Evolutionary conservation across 176 grass and related monocot species (phyloP), one percentile per base, ranked within the genome.

Genomic region (Bonia amplexicaulis): DNA sequence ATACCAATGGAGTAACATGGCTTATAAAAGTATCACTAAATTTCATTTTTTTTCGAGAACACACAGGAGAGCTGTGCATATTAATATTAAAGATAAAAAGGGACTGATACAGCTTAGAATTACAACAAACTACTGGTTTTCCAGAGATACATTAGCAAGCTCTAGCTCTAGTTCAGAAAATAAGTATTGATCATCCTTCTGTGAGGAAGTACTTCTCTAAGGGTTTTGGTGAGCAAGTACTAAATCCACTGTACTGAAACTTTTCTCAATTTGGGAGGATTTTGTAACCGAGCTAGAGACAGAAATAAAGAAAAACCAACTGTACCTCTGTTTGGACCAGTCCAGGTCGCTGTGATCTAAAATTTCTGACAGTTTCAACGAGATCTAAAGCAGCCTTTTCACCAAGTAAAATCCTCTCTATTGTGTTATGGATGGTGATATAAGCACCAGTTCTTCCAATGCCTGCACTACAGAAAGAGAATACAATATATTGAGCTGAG

Each of bases 381-480:
- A 99, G 57, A 79, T 94, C 47, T 0, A 89, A 76, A 79, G 93
- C 87, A 78, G 67, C 64, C 55, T 42, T 53, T 17, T 99, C 93
- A 86, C 88, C 90, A 73, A 69, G 52, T 75, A 99, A 82, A 83
- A 99, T 82, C 74, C 84, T 87, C 79, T 99, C 91, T 84, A 99
- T 86, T 37, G 96, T 89, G 83, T 86, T 99, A 76, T 96, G 91
- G 66, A 96, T 82, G 39, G 91, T 85, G 82, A 92, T 92, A 71
- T 86, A 96, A 55, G 96, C 78, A 76, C 96, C 96, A 55, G 96
- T 94, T 87, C 96, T 94, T 78, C 96, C 96, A 45, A 99, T 96
- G 70, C 96, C 96, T 59, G 96, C 96, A 66, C 96, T 99, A 89
- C 44, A 85, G 16, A 62, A 81, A 84, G 31, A 74, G 46, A 85